These are phyloP conservation scores for Tubosaeta brunneosetosa DNA, from an alignment of 768 basidiomycete genomes.

Conservation along the genomic window DNA sequence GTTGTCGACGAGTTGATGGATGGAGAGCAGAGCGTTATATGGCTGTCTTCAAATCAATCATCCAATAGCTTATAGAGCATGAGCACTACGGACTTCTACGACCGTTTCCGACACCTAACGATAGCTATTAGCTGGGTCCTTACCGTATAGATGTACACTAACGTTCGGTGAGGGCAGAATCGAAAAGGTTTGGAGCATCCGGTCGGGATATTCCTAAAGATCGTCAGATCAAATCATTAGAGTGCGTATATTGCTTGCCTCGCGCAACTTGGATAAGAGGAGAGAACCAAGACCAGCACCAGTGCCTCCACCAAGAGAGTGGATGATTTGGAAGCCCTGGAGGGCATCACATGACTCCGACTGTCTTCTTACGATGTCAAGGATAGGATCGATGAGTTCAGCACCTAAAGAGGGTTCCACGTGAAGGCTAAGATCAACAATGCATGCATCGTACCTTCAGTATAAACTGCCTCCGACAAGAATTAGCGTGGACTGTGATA, in stretches of 20 bases:
- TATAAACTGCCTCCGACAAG: conserved; percentile 57
- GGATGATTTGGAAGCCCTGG: conserved; percentile 87
- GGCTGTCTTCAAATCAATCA: conserved; percentile 40
- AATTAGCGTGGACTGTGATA: conserved; percentile 16
- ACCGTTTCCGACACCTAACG: conserved; percentile 43
- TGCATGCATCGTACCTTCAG: conserved; percentile 56
- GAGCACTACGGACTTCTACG: conserved; percentile 41
- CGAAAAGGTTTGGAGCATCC: conserved; percentile 50
- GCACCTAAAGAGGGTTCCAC: conserved; percentile 51
- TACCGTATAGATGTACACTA: conserved; percentile 8
- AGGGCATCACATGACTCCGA: conserved; percentile 78
- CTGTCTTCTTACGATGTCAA: conserved; percentile 77
- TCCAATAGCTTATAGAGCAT: background rate
- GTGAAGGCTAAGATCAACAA: background rate
- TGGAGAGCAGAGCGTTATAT: conserved; percentile 79
- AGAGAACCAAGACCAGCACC: conserved; percentile 83
- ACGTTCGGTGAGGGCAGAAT: conserved; percentile 56
- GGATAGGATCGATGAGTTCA: conserved; percentile 82
- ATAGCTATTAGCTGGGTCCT: conserved; percentile 8
- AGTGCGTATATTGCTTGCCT: conserved; percentile 40
- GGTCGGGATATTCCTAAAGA: conserved; percentile 52
- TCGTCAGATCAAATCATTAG: background rate
- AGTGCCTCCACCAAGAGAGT: conserved; percentile 89
- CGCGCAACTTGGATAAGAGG: conserved; percentile 75
- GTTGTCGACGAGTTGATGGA: conserved; percentile 87